Evolutionary conservation across 768 basidiomycete species (phyloP).

Genomic region (Tylopilus plumbeoviolaceoides): DNA sequence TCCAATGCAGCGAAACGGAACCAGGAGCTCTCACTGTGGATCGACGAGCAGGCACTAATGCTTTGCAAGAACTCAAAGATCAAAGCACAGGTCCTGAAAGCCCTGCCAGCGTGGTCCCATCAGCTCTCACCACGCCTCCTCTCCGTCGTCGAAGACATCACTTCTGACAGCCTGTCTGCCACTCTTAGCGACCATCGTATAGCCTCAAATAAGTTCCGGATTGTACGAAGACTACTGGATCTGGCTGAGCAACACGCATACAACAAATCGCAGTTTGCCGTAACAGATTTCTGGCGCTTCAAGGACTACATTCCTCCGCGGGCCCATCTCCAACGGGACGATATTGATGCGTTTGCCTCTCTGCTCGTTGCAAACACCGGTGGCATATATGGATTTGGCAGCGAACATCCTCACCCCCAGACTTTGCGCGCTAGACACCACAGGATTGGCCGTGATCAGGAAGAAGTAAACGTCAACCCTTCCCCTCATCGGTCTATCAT

Average conservation of each 20-base stretch:
- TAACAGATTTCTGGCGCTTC: conserved; percentile 76
- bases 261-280: conserved; percentile 44
- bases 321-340: conserved; percentile 55
- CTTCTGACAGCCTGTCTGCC: conserved; percentile 44
- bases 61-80: conserved; percentile 40
- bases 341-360: conserved; percentile 68
- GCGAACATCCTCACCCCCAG: conserved; percentile 43
- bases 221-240: conserved; percentile 62
- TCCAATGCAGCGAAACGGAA: conserved; percentile 35
- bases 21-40: conserved; percentile 54
- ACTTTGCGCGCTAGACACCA: conserved; percentile 40
- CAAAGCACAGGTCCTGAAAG: conserved; percentile 44
- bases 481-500: conserved; percentile 49
- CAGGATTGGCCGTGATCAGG: conserved; percentile 10
- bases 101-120: conserved; percentile 75
- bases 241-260: conserved; percentile 39
- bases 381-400: conserved; percentile 55
- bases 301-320: conserved; percentile 67
- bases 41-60: conserved; percentile 49
- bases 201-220: conserved; percentile 70
- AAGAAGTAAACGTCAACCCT: conserved; percentile 17
- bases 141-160: conserved; percentile 42
- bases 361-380: conserved; percentile 60
- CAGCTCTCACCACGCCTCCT: conserved; percentile 48
- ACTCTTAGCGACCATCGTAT: conserved; percentile 59